These are phyloP conservation scores for Bidens hawaiensis DNA, from an alignment of 140 eudicot genomes.

Conservation along the genomic window DNA sequence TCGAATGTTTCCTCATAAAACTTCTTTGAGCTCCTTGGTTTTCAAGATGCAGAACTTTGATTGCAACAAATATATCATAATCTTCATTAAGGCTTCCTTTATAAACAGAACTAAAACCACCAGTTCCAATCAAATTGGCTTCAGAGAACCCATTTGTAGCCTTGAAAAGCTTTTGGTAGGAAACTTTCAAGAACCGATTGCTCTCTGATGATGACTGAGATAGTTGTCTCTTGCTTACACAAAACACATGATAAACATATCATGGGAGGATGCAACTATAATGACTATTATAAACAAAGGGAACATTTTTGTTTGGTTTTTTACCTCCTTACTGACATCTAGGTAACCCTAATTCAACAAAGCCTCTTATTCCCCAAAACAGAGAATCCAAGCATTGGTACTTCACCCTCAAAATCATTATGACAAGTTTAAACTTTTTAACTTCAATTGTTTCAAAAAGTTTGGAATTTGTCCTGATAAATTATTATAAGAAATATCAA, in stretches of 20 bases:
- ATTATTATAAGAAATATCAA: slow-evolving; percentile 3
- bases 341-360: slow-evolving; percentile 18
- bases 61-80: slow-evolving; percentile 19
- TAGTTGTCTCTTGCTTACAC: not conserved
- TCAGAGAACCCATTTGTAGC: slow-evolving; percentile 38
- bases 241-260: not conserved
- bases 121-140: slow-evolving; percentile 28
- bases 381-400: slow-evolving; percentile 21
- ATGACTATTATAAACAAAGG: not conserved
- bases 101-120: slow-evolving; percentile 30
- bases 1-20: slow-evolving; percentile 29
- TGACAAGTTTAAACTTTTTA: slow-evolving; percentile 14
- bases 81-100: slow-evolving; percentile 21
- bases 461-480: slow-evolving; percentile 5
- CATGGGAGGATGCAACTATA: not conserved
- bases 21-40: slow-evolving; percentile 24
- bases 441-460: not conserved
- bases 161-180: slow-evolving; percentile 16
- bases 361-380: slow-evolving; percentile 19
- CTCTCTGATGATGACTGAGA: not conserved
- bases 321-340: slow-evolving; percentile 9
- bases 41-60: slow-evolving; percentile 28
- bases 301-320: not conserved
- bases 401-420: slow-evolving; percentile 31
- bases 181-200: slow-evolving; percentile 3